Evolutionary conservation across 345 rosid species (phyloP), one percentile per base, ranked within the genome.

Genomic region (Brassica cretica): DNA sequence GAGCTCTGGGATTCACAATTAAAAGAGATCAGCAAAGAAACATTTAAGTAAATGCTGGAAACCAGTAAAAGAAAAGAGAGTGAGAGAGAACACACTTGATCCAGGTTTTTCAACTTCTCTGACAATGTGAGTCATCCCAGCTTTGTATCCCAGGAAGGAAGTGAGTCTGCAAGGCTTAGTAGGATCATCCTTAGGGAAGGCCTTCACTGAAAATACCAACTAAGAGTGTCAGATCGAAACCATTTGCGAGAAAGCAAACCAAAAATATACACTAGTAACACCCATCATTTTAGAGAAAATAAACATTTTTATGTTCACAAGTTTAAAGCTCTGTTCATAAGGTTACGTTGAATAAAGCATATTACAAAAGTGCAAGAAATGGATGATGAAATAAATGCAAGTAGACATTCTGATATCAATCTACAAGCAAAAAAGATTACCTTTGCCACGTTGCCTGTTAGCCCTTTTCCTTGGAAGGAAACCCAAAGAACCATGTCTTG

Each of bases 81-180:
- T 53, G 21, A 11, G 24, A 39, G 19, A 41, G 10, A 35, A 53
- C 91, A 32, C 33, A 89, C 94, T 94, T 76, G 98, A 92, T 72
- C 98, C 98, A 60, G 97, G 98, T 25, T 92, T 94, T 18, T 92
- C 98, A 0, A 94, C 98, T 4, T 94, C 97, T 79, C 98, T 87
- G 11, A 94, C 96, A 80, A 94, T 88, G 72, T 94, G 98, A 21
- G 97, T 94, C 97, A 94, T 94, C 33, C 98, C 97, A 73, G 98
- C 97, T 84, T 94, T 94, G 71, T 92, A 92, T 11, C 97, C 97
- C 81, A 92, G 35, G 65, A 94, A 94, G 10, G 98, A 90, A 5
- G 98, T 88, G 33, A 94, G 79, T 25, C 84, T 87, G 80, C 97
- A 92, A 5, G 91, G 90, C 80, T 92, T 94, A 7, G 78, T 46